Base-by-base conservation (phyloP, 2,329 filamentous ascomycete genomes). In the Nemania sp. region DNA sequence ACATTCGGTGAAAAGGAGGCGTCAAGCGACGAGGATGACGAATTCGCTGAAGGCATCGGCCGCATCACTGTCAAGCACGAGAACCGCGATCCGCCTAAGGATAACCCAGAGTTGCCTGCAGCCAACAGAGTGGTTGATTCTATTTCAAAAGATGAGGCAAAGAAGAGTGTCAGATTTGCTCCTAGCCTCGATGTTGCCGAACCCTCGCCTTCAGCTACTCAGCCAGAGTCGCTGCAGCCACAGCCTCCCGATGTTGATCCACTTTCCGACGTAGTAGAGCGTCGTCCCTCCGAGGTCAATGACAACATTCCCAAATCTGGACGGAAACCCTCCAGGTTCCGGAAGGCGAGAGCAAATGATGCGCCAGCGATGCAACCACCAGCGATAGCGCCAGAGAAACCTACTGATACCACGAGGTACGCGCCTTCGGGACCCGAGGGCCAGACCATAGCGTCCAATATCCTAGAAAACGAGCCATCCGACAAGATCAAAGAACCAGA, bases 401-500 rank as follows among this genome's bases (percentile, higher is more conserved):
- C 83, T 1, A 69, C 79, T 25, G 76, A 83, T 55, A 70, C 76
- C 43, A 69, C 67, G 13, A 78, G 73, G 9, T 72, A 70, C 6
- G 76, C 77, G 4, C 81, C 82, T 0, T 78, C 77, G 0, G 83
- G 83, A 0, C 83, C 84, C 0, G 76, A 81, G 57, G 82, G 82
- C 32, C 72, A 74, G 54, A 84, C 87, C 0, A 74, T 94, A 5
- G 84, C 90, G 20, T 79, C 85, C 29, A 83, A 75, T 2, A 70
- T 90, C 15, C 74, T 88, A 20, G 87, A 89, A 72, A 81, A 83
- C 42, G 77, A 81, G 45, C 72, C 76, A 9, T 71, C 75, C 2
- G 57, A 67, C 1, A 66, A 66, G 25, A 66, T 72, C 7, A 70
- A 63, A 43, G 75, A 76, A 62, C 85, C 86, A 0, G 85, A 90